Percentiles rank a stretch among this genome's conserved stretches.
Evolutionary conservation across 129 eudicot species (phyloP).

Genomic region (Pittosporum tobira): DNA sequence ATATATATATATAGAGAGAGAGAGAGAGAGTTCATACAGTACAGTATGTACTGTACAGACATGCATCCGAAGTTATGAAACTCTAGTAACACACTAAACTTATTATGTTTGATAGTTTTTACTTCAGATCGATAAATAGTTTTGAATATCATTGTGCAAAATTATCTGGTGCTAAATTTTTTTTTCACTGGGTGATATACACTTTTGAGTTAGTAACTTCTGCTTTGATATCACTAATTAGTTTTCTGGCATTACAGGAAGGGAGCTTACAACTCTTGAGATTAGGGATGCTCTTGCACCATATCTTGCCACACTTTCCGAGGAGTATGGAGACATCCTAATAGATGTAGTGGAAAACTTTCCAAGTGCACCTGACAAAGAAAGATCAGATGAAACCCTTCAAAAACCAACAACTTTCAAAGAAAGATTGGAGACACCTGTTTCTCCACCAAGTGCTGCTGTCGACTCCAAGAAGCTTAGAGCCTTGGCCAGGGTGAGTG

Average conservation of each 20-base stretch:
- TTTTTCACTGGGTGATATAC: not conserved
- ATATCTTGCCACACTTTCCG: constrained; percentile 59
- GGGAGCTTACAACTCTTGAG: constrained; percentile 89
- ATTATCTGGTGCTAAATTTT: not conserved
- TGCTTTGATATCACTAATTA: not conserved
- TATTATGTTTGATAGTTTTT: too few relatives aligned
- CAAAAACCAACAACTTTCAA: constrained; percentile 15
- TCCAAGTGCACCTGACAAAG: constrained; percentile 55
- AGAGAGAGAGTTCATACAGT: too few relatives aligned
- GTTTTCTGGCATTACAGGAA: constrained; percentile 37
- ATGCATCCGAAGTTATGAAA: too few relatives aligned
- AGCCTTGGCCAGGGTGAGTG: constrained; percentile 54
- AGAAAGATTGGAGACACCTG: constrained; percentile 23
- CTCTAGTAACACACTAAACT: too few relatives aligned
- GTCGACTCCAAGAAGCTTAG: constrained; percentile 39
- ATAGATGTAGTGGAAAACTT: constrained; percentile 63
- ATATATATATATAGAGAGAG: too few relatives aligned
- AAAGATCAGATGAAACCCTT: constrained; percentile 28
- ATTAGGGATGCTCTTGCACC: constrained; percentile 80
- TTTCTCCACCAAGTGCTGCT: constrained; percentile 22
- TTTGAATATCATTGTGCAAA: too few relatives aligned
- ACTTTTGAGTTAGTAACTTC: not conserved
- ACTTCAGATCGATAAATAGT: too few relatives aligned
- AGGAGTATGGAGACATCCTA: constrained; percentile 52
- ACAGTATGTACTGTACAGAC: too few relatives aligned